Evolutionary conservation across 805 yeast genomes (phyloP).

Genomic region (Saccharomycopsis capsularis): DNA sequence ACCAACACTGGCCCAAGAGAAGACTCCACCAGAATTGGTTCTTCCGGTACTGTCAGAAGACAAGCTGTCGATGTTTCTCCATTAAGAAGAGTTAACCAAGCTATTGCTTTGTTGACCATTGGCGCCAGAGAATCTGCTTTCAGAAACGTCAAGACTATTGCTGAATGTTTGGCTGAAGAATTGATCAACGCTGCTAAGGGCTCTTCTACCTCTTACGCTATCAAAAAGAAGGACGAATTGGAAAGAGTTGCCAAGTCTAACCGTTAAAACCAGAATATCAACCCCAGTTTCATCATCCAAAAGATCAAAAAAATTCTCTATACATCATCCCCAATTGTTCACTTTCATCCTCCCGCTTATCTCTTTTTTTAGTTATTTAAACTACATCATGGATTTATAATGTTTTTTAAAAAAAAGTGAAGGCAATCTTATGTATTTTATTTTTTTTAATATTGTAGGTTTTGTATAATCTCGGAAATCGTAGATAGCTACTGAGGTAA

Average conservation of each 20-base stretch:
- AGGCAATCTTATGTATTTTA: background rate
- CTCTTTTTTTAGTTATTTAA: background rate
- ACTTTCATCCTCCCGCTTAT: background rate
- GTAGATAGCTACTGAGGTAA: no score
- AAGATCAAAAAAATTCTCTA: no score
- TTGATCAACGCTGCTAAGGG: conserved; percentile 99
- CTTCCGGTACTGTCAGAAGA: conserved; percentile 99
- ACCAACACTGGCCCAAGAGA: conserved; percentile 99
- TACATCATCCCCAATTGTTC: conserved; percentile 2
- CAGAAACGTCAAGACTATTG: conserved; percentile 99
- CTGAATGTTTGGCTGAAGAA: conserved; percentile 99
- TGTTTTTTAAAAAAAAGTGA: background rate
- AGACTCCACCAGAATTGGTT: conserved; percentile 99
- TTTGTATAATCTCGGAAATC: background rate
- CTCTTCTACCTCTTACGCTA: conserved; percentile 99
- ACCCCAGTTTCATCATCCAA: no score
- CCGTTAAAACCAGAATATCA: conserved; percentile 92
- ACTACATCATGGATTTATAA: background rate
- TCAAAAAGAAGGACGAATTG: conserved; percentile 99
- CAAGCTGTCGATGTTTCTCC: conserved; percentile 99
- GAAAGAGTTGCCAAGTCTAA: conserved; percentile 99
- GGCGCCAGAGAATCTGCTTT: conserved; percentile 99
- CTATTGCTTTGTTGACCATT: conserved; percentile 93
- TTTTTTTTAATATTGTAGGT: background rate
- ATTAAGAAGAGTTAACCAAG: conserved; percentile 99